Evolutionary conservation across 345 rosid genomes (phyloP).

Genomic region (Hypericum androsaemum): DNA sequence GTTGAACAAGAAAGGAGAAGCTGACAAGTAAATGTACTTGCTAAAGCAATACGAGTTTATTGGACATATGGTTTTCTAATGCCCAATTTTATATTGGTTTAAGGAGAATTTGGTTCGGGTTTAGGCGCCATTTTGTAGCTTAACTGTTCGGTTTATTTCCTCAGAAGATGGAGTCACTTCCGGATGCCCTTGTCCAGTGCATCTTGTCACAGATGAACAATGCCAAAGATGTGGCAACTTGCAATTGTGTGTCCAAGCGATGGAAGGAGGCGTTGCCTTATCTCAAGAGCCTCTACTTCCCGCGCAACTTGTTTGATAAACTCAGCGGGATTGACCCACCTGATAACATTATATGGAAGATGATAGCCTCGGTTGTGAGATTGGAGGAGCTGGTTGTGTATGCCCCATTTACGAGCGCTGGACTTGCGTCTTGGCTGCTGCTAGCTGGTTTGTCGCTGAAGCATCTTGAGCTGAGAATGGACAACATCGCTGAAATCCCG

Average conservation of each 20-base stretch:
- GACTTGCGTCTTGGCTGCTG: constrained; percentile 70
- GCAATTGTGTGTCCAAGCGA: constrained; percentile 74
- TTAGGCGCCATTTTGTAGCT: background rate
- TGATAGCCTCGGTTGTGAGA: constrained; percentile 35
- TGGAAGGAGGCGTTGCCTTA: constrained; percentile 75
- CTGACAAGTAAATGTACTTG: too few species aligned
- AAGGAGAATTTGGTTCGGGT: too few species aligned
- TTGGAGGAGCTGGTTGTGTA: constrained; percentile 74
- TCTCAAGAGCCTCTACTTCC: constrained; percentile 53
- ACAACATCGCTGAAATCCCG: constrained; percentile 50
- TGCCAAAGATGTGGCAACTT: constrained; percentile 64
- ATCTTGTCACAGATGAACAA: constrained; percentile 52
- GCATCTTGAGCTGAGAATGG: constrained; percentile 82
- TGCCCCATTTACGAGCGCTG: constrained; percentile 59
- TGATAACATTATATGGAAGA: constrained; percentile 41
- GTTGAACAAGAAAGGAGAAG: too few species aligned
- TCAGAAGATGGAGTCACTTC: constrained; percentile 69
- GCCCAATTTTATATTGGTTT: too few species aligned
- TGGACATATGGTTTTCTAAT: too few species aligned
- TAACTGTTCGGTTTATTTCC: constrained; percentile 34
- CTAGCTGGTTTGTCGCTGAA: constrained; percentile 41
- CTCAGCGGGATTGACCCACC: constrained; percentile 28
- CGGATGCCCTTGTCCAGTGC: constrained; percentile 64
- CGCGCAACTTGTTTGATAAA: constrained; percentile 64
- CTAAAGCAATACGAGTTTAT: too few species aligned